phyloP scores from a whole-genome alignment of 345 rosid species.

The Cochlearia excelsa region DNA sequence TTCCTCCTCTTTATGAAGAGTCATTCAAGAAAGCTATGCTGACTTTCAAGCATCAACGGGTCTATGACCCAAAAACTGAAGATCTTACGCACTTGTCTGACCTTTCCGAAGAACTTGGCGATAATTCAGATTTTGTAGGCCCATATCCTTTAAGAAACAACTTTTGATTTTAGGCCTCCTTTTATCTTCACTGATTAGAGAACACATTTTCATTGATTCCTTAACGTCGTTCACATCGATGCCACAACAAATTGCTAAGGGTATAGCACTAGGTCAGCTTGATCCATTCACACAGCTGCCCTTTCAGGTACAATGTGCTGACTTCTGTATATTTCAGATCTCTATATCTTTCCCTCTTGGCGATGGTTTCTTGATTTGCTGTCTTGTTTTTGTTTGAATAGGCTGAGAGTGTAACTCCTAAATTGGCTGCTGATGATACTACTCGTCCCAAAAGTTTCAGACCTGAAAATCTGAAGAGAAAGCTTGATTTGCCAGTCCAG shows the following conservation, averaged over 20 bases:
- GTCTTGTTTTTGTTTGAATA: slow-evolving; percentile 31
- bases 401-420: slow-evolving; percentile 45
- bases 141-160: slow-evolving; percentile 78
- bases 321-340: slow-evolving; percentile 11
- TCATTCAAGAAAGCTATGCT: slow-evolving; percentile 75
- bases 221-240: slow-evolving; percentile 59
- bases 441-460: slow-evolving; percentile 40
- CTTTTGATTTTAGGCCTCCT: slow-evolving; percentile 3
- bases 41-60: slow-evolving; percentile 92
- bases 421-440: slow-evolving; percentile 29
- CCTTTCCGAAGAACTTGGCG: slow-evolving; percentile 45
- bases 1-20: slow-evolving; percentile 87
- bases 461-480: slow-evolving; percentile 56
- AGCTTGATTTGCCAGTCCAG: slow-evolving; percentile 88
- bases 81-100: slow-evolving; percentile 54
- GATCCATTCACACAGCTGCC: slow-evolving; percentile 86
- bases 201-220: slow-evolving; percentile 29
- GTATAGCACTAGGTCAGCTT: slow-evolving; percentile 78
- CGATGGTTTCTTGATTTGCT: slow-evolving; percentile 19
- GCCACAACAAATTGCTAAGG: slow-evolving; percentile 73
- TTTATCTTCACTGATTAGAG: slow-evolving; percentile 15
- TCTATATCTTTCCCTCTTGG: background rate
- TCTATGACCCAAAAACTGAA: slow-evolving; percentile 65
- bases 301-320: slow-evolving; percentile 52
- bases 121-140: slow-evolving; percentile 71